Conservation (phyloP, 2,329 filamentous ascomycete species). For the Diaporthe longicolla region DNA sequence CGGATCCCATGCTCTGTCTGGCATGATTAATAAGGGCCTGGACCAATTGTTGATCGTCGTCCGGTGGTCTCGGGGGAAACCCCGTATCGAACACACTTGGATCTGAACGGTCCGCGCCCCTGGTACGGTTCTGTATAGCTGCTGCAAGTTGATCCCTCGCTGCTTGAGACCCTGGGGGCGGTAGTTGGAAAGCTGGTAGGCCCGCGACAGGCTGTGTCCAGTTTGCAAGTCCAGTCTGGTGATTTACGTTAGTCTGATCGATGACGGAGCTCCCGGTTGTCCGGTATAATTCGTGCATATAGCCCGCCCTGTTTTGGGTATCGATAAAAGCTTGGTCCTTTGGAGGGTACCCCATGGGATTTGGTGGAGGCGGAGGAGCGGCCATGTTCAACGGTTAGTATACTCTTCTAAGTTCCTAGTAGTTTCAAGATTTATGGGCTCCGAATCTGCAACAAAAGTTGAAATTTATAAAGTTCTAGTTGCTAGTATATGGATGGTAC, state of each 20-base stretch:
- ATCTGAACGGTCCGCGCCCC: too few relatives aligned
- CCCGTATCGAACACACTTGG: too few relatives aligned
- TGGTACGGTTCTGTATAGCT: background rate
- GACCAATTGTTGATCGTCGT: background rate
- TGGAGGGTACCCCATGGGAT: background rate
- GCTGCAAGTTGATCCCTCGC: background rate
- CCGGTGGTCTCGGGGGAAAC: too few relatives aligned
- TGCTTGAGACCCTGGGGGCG: background rate
- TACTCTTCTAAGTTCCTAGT: background rate
- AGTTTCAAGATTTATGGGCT: too few relatives aligned
- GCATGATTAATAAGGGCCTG: rapidly evolving
- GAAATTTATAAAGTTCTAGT: too few relatives aligned
- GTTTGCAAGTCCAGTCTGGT: background rate
- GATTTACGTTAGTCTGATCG: background rate
- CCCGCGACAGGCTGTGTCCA: background rate
- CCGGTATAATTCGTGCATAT: background rate
- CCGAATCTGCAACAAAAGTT: background rate
- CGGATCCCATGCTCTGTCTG: too few relatives aligned
- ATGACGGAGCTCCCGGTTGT: background rate
- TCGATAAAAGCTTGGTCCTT: background rate
- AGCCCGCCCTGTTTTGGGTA: background rate
- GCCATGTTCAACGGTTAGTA: background rate
- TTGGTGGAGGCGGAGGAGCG: background rate
- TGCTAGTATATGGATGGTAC: background rate
- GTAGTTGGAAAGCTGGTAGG: background rate